phyloP scores from a whole-genome alignment of 2,329 filamentous ascomycete genomes.

The Stachybotrys elegans region DNA sequence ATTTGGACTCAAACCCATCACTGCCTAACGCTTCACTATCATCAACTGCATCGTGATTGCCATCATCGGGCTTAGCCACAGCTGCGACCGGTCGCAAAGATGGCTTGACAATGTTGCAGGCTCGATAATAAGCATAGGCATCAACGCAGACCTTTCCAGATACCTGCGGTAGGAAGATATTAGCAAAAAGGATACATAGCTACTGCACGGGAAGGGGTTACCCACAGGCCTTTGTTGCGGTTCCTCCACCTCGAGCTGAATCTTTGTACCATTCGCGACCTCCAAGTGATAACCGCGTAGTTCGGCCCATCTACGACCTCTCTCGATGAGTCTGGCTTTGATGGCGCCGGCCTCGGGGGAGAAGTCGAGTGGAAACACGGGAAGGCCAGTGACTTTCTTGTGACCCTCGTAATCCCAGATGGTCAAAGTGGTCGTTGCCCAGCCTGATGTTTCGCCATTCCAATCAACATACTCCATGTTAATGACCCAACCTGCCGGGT shows the following conservation, averaged over 20 bases:
- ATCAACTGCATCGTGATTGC: background rate
- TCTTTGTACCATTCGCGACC: conserved; percentile 20
- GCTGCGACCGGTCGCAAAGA: conserved; percentile 11
- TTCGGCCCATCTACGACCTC: conserved; percentile 25
- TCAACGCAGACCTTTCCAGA: conserved; percentile 28
- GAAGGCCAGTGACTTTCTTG: conserved; percentile 19
- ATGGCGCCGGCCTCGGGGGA: conserved; percentile 14
- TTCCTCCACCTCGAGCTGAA: conserved; percentile 17
- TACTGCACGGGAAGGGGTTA: background rate
- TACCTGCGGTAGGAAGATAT: conserved; percentile 3
- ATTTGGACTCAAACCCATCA: conserved; percentile 6
- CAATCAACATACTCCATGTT: conserved; percentile 29
- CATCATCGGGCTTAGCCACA: background rate
- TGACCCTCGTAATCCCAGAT: conserved; percentile 22
- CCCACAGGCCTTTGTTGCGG: conserved; percentile 20
- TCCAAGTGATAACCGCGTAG: conserved; percentile 28
- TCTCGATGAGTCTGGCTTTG: conserved; percentile 18
- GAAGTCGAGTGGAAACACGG: conserved; percentile 24
- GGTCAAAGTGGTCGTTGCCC: conserved; percentile 12
- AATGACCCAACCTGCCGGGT: conserved; percentile 18
- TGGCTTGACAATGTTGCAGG: conserved; percentile 23
- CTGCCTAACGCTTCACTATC: background rate
- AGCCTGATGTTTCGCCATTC: conserved; percentile 27
- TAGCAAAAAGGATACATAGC: background rate
- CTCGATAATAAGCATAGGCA: conserved; percentile 27